phyloP scores from a whole-genome alignment of 2,329 filamentous ascomycete species.

The Pestalotiopsis sp. region DNA sequence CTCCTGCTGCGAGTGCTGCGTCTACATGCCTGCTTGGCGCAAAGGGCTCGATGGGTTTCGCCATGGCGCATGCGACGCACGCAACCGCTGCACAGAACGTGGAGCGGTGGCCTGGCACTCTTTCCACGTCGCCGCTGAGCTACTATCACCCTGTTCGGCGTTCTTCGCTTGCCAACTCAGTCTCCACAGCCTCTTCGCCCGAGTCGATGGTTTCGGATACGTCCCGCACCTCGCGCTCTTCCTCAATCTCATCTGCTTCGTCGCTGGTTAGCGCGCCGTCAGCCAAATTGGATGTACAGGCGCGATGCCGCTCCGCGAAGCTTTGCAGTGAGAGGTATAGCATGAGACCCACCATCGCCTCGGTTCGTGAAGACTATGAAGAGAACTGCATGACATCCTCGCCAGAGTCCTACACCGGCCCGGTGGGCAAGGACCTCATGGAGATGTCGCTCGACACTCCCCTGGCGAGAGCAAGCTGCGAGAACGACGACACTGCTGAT shows the following conservation, averaged over 20 bases:
- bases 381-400: constrained; percentile 55
- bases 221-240: constrained; percentile 64
- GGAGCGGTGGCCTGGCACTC: constrained; percentile 54
- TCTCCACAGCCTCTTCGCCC: constrained; percentile 66
- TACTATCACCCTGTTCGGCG: constrained; percentile 52
- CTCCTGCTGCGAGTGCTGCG: constrained; percentile 62
- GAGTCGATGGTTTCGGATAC: constrained; percentile 70
- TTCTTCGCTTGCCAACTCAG: constrained; percentile 64
- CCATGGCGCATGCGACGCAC: constrained; percentile 58
- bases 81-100: constrained; percentile 48
- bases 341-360: constrained; percentile 54
- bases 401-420: constrained; percentile 58
- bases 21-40: constrained; percentile 51
- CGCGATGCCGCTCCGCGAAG: constrained; percentile 66
- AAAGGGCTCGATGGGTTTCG: constrained; percentile 61
- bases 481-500: constrained; percentile 54
- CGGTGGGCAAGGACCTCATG: constrained; percentile 53
- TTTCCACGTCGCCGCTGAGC: constrained; percentile 55
- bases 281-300: constrained; percentile 60
- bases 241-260: constrained; percentile 66
- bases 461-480: constrained; percentile 46
- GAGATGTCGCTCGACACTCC: constrained; percentile 53
- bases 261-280: constrained; percentile 63
- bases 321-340: constrained; percentile 58
- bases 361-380: constrained; percentile 60